phyloP scores from a whole-genome alignment of 164 flowering plant species.

The Protea cynaroides region DNA sequence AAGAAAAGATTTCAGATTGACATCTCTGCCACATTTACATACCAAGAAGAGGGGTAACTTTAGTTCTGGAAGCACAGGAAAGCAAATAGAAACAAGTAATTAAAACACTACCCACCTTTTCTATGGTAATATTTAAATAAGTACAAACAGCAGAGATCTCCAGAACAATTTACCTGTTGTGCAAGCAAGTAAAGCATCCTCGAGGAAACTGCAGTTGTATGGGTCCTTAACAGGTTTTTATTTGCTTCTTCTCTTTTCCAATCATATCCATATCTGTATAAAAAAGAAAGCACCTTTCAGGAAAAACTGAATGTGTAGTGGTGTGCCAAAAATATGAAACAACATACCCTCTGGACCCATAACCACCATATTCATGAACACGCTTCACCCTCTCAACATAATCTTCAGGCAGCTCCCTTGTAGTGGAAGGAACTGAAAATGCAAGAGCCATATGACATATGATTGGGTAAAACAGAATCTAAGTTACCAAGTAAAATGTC shows the following conservation, averaged over 20 bases:
- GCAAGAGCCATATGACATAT: constrained; percentile 1
- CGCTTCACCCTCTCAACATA: constrained; percentile 81
- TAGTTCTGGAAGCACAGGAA: too few relatives aligned
- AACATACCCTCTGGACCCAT: constrained; percentile 84
- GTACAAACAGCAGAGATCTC: background rate
- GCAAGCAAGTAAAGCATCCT: constrained; percentile 90
- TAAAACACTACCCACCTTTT: background rate
- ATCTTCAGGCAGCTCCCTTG: constrained; percentile 78
- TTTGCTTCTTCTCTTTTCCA: constrained; percentile 97
- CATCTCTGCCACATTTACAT: too few relatives aligned
- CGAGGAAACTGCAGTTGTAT: constrained; percentile 94
- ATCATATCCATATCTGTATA: constrained; percentile 67
- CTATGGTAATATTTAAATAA: constrained; percentile 1
- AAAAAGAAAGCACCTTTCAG: constrained; percentile 6
- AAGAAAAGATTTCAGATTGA: too few relatives aligned
- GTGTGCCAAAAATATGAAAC: background rate
- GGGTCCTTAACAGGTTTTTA: constrained; percentile 88
- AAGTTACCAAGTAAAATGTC: background rate
- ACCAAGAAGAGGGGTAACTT: too few relatives aligned
- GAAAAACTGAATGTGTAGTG: background rate
- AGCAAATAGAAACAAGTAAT: too few relatives aligned
- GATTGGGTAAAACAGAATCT: constrained; percentile 3
- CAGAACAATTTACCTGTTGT: constrained; percentile 52
- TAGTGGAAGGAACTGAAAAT: constrained; percentile 65
- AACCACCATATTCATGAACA: constrained; percentile 90